These are phyloP conservation scores for Ascochyta lentis DNA, from an alignment of 2,329 filamentous ascomycete genomes.

Conservation along the genomic window DNA sequence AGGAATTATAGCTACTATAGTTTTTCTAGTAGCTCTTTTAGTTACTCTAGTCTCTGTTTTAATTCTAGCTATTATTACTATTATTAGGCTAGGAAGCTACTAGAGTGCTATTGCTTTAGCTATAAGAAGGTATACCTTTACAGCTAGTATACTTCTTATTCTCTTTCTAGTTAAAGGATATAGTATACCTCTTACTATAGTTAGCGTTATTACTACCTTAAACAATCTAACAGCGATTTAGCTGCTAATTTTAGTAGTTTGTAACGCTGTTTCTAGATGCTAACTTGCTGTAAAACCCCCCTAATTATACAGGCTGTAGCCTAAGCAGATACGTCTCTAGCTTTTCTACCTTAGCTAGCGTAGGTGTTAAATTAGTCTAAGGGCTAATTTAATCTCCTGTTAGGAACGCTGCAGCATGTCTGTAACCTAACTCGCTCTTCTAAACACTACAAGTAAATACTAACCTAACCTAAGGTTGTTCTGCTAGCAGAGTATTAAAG, in stretches of 20 bases:
- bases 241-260: constrained; percentile 19
- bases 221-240: constrained; percentile 23
- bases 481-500: constrained; percentile 16
- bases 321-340: constrained; percentile 7
- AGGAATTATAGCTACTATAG: too few relatives aligned
- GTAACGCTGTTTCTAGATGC: constrained; percentile 20
- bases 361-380: constrained; percentile 3
- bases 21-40: too few relatives aligned
- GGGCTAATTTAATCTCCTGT: constrained; percentile 7
- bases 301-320: constrained; percentile 18
- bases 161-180: too few relatives aligned
- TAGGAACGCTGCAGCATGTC: background rate
- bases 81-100: too few relatives aligned
- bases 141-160: too few relatives aligned
- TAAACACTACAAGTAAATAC: constrained; percentile 2
- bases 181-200: too few relatives aligned
- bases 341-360: constrained; percentile 24
- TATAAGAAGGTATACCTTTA: too few relatives aligned
- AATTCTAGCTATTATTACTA: too few relatives aligned
- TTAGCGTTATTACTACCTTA: constrained; percentile 17
- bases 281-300: constrained; percentile 27
- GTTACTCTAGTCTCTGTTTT: too few relatives aligned
- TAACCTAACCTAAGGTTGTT: background rate
- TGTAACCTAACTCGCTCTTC: background rate
- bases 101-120: too few relatives aligned